Evolutionary conservation across 768 basidiomycete genomes (phyloP), one percentile per base, ranked within the genome.

Genomic region (Neoboletus magnificus): DNA sequence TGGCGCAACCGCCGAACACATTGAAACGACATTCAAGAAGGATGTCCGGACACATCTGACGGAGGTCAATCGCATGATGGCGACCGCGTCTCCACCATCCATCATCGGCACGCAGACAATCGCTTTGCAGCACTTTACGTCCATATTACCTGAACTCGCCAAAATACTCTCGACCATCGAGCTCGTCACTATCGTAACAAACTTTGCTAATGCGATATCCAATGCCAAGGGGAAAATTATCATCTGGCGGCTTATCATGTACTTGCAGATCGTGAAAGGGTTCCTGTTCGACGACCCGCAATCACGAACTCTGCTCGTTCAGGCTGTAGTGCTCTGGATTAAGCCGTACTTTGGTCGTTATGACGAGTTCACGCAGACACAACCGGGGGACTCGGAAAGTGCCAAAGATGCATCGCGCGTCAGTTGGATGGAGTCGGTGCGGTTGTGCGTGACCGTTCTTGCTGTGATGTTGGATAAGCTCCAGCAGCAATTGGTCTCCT

Each of bases 21-120:
- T 95, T 42, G 94, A 96, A 66, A 70, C 80, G 10, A 82, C 81
- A 0, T 98, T 98, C 78, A 91, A 91, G 71, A 81, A 84, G 36
- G 95, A 97, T 60, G 71, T 96, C 29, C 81, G 82, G 18, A 74
- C 83, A 4, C 89, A 97, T 67, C 76, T 98, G 11, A 71, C 75
- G 2, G 88, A 91, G 61, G 84, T 97, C 55, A 96, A 91, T 62
- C 78, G 83, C 43, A 87, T 98, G 84, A 96, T 98, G 96, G 79
- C 85, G 0, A 82, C 81, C 2, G 79, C 82, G 0, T 79, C 84
- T 3, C 93, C 93, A 0, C 79, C 85, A 6, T 84, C 89, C n/a
- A 89, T 97, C 69, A 93, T 98, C 47, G 96, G 96, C 48, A 96
- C 96, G 2, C 96, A 98, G 67, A 93, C 93, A 1, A 87, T 96